Evolutionary conservation across 2,329 filamentous ascomycete species (phyloP).

Genomic region (Beauveria pseudobassiana): DNA sequence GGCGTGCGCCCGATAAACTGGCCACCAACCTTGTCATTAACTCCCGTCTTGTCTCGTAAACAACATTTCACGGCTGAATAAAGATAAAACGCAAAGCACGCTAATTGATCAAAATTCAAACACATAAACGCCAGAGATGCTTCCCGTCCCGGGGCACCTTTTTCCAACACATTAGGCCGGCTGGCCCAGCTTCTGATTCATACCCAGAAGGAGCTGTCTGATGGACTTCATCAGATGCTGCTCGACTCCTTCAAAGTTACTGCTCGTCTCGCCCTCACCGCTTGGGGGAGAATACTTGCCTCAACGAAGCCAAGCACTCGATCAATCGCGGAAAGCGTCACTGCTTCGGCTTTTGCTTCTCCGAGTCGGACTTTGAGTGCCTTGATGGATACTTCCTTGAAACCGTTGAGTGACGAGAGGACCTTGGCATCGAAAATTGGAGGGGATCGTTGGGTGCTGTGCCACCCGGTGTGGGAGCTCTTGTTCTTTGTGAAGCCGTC

Average conservation of each 20-base stretch:
- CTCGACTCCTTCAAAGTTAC: constrained; percentile 33
- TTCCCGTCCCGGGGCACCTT: neutral
- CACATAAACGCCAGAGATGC: neutral
- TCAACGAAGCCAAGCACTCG: constrained; percentile 41
- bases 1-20: neutral
- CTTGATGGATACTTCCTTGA: constrained; percentile 39
- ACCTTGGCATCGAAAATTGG: constrained; percentile 33
- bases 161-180: neutral
- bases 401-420: constrained; percentile 33
- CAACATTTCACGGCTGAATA: neutral
- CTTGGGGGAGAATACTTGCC: constrained; percentile 32
- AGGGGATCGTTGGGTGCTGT: constrained; percentile 20
- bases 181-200: constrained; percentile 29
- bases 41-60: neutral
- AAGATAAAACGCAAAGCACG: constrained; percentile 2
- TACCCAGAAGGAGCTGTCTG: constrained; percentile 30
- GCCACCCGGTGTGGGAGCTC: constrained; percentile 25
- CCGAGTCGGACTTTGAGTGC: constrained; percentile 34
- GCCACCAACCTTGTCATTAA: neutral
- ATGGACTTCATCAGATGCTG: constrained; percentile 34
- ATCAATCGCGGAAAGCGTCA: constrained; percentile 43
- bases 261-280: constrained; percentile 24
- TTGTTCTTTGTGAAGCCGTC: constrained; percentile 34
- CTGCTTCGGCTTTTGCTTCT: constrained; percentile 34
- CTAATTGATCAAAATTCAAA: neutral